phyloP scores from a whole-genome alignment of 2,329 filamentous ascomycete genomes.

The Tolypocladium guangdongense region DNA sequence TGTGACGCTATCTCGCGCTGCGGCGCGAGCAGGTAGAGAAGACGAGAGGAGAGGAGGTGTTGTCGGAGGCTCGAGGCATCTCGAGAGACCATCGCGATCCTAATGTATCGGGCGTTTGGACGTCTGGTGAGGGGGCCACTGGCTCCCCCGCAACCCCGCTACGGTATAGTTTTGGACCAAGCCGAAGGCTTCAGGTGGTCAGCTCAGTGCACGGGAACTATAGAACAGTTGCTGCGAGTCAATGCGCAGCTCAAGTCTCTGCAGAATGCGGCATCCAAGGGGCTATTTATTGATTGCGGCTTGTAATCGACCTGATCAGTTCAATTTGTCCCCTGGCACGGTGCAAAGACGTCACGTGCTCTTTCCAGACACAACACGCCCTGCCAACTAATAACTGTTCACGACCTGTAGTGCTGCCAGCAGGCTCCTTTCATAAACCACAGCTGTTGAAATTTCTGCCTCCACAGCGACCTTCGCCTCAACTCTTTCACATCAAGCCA shows the following conservation, averaged over 20 bases:
- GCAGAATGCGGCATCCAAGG: background rate
- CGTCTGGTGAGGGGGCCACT: background rate
- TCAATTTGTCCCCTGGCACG: background rate
- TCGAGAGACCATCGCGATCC: background rate
- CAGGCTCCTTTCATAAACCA: background rate
- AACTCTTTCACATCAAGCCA: background rate
- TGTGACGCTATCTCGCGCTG: background rate
- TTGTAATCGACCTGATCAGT: background rate
- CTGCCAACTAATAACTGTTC: no score
- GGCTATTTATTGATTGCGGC: background rate
- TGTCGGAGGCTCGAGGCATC: background rate
- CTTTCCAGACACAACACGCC: background rate
- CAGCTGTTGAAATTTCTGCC: slow-evolving; percentile 4
- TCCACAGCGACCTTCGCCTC: background rate
- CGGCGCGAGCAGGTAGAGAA: background rate
- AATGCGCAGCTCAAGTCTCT: background rate
- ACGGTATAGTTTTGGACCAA: background rate
- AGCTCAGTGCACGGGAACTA: background rate
- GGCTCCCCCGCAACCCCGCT: background rate
- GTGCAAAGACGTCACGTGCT: background rate
- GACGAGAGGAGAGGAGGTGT: background rate
- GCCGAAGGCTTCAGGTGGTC: background rate
- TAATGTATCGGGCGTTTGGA: background rate
- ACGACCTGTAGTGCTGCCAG: background rate
- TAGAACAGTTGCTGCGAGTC: background rate